Evolutionary conservation across 352 stramenopile species (phyloP).

Genomic region (Phytophthora cactorum): DNA sequence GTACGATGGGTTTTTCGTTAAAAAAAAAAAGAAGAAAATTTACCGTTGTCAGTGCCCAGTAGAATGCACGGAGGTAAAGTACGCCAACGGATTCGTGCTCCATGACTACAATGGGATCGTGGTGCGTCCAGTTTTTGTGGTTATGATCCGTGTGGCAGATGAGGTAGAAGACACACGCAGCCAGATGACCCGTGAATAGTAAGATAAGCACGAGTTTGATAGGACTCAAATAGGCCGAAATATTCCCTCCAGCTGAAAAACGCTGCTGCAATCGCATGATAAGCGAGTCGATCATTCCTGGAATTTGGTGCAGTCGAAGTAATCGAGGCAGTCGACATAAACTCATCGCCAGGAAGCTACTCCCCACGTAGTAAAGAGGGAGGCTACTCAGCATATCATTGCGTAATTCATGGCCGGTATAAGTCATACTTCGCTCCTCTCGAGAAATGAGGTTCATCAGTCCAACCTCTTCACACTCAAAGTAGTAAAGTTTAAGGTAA

Average conservation of each 20-base stretch:
- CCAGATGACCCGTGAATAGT: slow-evolving; percentile 68
- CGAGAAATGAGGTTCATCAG: slow-evolving; percentile 61
- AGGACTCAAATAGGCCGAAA: slow-evolving; percentile 69
- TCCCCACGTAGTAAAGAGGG: slow-evolving; percentile 73
- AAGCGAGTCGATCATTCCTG: slow-evolving; percentile 57
- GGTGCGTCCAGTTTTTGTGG: slow-evolving; percentile 66
- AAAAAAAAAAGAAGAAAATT: too few relatives aligned
- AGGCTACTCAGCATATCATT: slow-evolving; percentile 54
- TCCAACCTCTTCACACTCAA: slow-evolving; percentile 64
- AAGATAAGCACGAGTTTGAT: slow-evolving; percentile 72
- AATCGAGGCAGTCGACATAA: slow-evolving; percentile 64
- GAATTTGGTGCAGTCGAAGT: slow-evolving; percentile 49
- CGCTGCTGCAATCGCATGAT: slow-evolving; percentile 75
- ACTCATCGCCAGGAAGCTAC: slow-evolving; percentile 59
- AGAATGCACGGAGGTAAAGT: slow-evolving; percentile 76
- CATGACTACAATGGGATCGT: slow-evolving; percentile 76
- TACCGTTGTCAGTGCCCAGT: slow-evolving; percentile 81
- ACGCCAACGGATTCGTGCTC: slow-evolving; percentile 55
- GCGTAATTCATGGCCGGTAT: slow-evolving; percentile 45
- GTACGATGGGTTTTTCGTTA: background rate
- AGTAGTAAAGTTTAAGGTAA: slow-evolving; percentile 80
- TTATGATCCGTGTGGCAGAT: slow-evolving; percentile 73
- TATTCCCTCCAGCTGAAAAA: slow-evolving; percentile 56
- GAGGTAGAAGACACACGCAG: slow-evolving; percentile 72
- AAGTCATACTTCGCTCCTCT: slow-evolving; percentile 49